Base-by-base conservation (phyloP, 371 early-diverging fungal genomes). In the Mortierella sp. region DNA sequence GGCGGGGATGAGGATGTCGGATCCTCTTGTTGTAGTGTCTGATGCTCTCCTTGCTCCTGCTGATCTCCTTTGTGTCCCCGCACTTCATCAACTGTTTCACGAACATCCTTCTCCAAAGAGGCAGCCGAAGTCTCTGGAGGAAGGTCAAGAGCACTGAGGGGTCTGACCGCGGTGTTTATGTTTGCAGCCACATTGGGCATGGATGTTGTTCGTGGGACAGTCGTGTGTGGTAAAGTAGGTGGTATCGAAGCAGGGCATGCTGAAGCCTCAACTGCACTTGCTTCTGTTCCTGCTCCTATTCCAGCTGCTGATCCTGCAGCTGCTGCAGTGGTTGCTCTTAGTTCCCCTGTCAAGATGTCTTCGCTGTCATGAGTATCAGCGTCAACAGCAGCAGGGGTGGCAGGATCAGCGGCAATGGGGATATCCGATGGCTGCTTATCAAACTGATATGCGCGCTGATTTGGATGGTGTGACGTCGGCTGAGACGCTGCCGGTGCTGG, bases 381-480 rank as follows among this genome's bases (percentile, higher is more conserved):
- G 12, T 26, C 49, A 48, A 39, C 39, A 2, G 39, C 44, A n/a
- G n/a, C 28, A 23, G 24, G 17, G 27, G n/a, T n/a, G n/a, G n/a
- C n/a, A n/a, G n/a, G n/a, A n/a, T n/a, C n/a, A n/a, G n/a, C n/a
- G n/a, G n/a, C n/a, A n/a, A n/a, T 6, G 46, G 24, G 14, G 14
- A 26, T 49, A 37, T 24, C 47, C 6, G 7, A 48, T 41, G 49
- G 26, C 49, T 9, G 51, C 12, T 28, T 26, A 28, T 14, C 32
- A n/a, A n/a, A n/a, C 41, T 50, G 39, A 14, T 8, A 8, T 27
- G 28, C 26, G 43, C 42, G n/a, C 44, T 28, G 60, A 49, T 51
- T 60, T 53, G 54, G 30, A 21, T 39, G 54, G 53, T 58, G 66
- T 66, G 66, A 66, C 66, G 66, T 66, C 54, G 50, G 53, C 28